A percentile compares a stretch with the other conserved stretches of the same genome.
These are phyloP conservation scores for Sanghuangporus sanghuang DNA, from an alignment of 1,284 basidiomycete genomes.

Conservation along the genomic window DNA sequence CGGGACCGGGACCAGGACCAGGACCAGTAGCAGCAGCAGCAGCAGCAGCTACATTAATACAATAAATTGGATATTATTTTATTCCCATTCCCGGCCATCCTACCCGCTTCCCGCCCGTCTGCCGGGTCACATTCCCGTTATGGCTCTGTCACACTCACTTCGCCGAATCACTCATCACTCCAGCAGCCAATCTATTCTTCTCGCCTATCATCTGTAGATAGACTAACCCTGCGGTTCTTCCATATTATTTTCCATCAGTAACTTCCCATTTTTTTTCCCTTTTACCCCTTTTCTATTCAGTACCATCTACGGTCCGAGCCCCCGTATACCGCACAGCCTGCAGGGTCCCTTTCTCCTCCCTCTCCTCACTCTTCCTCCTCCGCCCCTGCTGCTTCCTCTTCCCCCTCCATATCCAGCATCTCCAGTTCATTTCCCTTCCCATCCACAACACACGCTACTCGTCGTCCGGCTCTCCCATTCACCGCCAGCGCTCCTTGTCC, in stretches of 20 bases:
- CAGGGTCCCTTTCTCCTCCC: slow-evolving; percentile 26
- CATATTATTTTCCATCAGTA: slow-evolving; percentile 8
- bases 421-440: slow-evolving; percentile 55
- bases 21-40: neutral
- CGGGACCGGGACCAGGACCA: no score
- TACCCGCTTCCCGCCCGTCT: neutral
- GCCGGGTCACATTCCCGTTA: neutral
- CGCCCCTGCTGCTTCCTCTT: slow-evolving; percentile 48
- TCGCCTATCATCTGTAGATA: neutral
- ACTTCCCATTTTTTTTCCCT: neutral
- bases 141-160: neutral
- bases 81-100: neutral
- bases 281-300: neutral
- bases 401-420: slow-evolving; percentile 71
- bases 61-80: neutral
- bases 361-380: slow-evolving; percentile 38
- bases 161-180: neutral
- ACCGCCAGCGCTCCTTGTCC: slow-evolving; percentile 53
- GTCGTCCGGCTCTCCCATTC: slow-evolving; percentile 67
- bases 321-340: neutral
- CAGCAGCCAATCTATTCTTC: neutral
- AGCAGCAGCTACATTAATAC: neutral
- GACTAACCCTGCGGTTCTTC: neutral
- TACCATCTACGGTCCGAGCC: neutral
- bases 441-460: slow-evolving; percentile 71